Evolutionary conservation across 1,284 basidiomycete species (phyloP), one percentile per base, ranked within the genome.

Genomic region (Boletus sp.): DNA sequence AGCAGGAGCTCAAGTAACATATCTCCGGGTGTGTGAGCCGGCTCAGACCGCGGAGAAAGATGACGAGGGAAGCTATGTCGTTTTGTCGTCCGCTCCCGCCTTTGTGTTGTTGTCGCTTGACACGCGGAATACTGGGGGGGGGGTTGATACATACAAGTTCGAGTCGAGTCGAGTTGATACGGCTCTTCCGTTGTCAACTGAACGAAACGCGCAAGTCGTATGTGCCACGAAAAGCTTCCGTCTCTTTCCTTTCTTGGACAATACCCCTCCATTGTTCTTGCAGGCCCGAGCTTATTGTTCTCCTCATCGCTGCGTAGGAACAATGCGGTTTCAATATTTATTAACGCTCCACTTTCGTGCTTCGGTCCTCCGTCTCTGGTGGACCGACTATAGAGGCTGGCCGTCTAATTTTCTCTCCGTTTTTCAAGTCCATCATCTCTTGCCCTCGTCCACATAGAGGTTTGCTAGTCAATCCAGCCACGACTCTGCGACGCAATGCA

Each of bases 401-500:
- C 49, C 50, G 20, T 52, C 50, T 53, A 42, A 33, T 45, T 37
- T 39, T 25, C 39, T 25, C 38, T 20, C 2, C 4, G 37, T 40
- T 26, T 36, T 46, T 29, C 14, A n/a, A n/a, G n/a, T n/a, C 13
- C 20, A 12, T 20, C 8, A 8, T 29, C 30, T 13, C 23, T 39
- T 12, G 9, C 22, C 16, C 13, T 38, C 16, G 22, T 26, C 34
- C 34, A 20, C 33, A 39, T 44, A 52, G n/a, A n/a, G n/a, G n/a
- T n/a, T n/a, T n/a, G n/a, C n/a, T n/a, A n/a, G n/a, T n/a, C n/a
- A n/a, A n/a, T n/a, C n/a, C n/a, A n/a, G n/a, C n/a, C n/a, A n/a
- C n/a, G n/a, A n/a, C n/a, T n/a, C 48, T 46, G 38, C 44, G 22
- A 47, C 65, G 43, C 44, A 8, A 70, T 72, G 69, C 58, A 59